These are phyloP conservation scores for Mycena albidolilacea DNA, from an alignment of 768 basidiomycete genomes.

Conservation along the genomic window DNA sequence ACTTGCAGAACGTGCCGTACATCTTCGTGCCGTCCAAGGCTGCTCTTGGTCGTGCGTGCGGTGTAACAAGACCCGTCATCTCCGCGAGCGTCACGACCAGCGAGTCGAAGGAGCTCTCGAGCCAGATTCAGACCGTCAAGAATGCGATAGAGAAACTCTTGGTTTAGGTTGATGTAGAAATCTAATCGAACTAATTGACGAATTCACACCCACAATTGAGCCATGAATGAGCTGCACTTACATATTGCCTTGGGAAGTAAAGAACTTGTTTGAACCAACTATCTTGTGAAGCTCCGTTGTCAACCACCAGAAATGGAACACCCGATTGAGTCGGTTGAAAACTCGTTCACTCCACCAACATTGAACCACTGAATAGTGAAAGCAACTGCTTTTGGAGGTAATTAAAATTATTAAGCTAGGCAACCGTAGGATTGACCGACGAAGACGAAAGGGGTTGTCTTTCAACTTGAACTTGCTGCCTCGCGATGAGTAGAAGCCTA, in stretches of 20 bases:
- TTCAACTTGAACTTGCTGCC: too few species aligned
- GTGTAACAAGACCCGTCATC: constrained; percentile 95
- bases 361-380: not conserved
- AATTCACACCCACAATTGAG: not conserved
- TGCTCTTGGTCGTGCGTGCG: constrained; percentile 95
- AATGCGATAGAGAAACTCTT: constrained; percentile 81
- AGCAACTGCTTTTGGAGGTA: not conserved
- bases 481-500: too few species aligned
- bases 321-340: too few species aligned
- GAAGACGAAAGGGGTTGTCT: too few species aligned
- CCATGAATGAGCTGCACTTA: too few species aligned
- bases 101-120: constrained; percentile 90
- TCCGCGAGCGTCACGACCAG: constrained; percentile 97
- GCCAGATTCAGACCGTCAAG: constrained; percentile 92
- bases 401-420: too few species aligned
- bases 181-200: not conserved
- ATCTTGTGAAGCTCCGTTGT: too few species aligned
- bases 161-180: constrained; percentile 47
- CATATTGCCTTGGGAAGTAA: too few species aligned
- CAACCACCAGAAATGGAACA: too few species aligned
- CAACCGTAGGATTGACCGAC: too few species aligned
- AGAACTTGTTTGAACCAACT: too few species aligned
- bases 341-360: too few species aligned
- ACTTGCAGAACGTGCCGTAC: constrained; percentile 90
- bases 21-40: constrained; percentile 96